Evolutionary conservation across 1,284 basidiomycete genomes (phyloP).

Genomic region (Cerrena zonata): DNA sequence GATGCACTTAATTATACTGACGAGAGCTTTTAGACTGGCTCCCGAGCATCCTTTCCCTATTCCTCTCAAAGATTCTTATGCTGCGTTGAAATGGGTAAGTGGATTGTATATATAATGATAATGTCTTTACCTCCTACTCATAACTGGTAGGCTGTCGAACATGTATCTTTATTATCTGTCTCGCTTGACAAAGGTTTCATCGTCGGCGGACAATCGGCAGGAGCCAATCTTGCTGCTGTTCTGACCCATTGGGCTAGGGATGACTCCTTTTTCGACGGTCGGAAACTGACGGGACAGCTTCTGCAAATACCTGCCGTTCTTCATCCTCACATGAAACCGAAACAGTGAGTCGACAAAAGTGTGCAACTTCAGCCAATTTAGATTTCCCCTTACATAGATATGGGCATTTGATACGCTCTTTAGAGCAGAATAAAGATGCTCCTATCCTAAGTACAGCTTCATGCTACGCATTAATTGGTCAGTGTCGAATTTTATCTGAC

Average conservation of each 20-base stretch:
- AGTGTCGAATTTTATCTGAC: not conserved
- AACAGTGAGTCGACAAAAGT: no score
- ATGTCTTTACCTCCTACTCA: no score
- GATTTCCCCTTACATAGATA: no score
- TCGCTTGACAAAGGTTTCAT: slow-evolving; percentile 17
- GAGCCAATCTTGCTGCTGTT: slow-evolving; percentile 15
- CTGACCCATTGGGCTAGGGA: slow-evolving; percentile 14
- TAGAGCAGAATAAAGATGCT: slow-evolving; percentile 3
- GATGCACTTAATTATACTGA: no score
- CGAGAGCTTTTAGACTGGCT: slow-evolving; percentile 7
- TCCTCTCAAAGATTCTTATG: slow-evolving; percentile 15
- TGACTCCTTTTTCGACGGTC: slow-evolving; percentile 16
- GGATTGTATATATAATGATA: not conserved
- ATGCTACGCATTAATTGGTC: not conserved
- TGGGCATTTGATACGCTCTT: not conserved
- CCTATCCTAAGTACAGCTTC: not conserved
- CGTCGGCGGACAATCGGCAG: slow-evolving; percentile 18
- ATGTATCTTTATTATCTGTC: slow-evolving; percentile 9
- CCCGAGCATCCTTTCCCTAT: slow-evolving; percentile 18
- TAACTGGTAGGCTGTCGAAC: slow-evolving; percentile 11
- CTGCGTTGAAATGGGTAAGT: slow-evolving; percentile 20
- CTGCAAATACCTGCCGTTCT: slow-evolving; percentile 13
- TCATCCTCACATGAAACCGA: slow-evolving; percentile 6
- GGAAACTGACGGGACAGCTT: slow-evolving; percentile 16
- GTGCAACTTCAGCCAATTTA: no score